phyloP scores from a whole-genome alignment of 371 early-diverging fungal genomes.

The Mucor circinelloides region DNA sequence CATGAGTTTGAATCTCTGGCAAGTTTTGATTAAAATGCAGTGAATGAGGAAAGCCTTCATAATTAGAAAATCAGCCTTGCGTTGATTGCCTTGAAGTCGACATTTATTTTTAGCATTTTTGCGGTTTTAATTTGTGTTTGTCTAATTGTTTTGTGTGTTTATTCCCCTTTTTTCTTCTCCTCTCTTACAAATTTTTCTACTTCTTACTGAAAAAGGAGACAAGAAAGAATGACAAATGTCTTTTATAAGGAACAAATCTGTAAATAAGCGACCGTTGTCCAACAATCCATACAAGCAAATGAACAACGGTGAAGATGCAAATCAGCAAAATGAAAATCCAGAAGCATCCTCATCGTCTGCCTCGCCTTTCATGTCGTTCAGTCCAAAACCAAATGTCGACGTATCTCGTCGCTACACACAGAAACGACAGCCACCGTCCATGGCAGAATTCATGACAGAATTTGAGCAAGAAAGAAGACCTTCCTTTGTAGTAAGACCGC shows the following conservation, averaged over 20 bases:
- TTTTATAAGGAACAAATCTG: conserved; percentile 11
- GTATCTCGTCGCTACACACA: conserved; percentile 21
- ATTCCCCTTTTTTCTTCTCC: background rate
- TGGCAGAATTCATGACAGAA: conserved; percentile 26
- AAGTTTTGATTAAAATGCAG: background rate
- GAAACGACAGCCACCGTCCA: conserved; percentile 10
- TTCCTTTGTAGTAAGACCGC: background rate
- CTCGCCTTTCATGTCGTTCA: conserved; percentile 14
- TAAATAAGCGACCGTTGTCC: background rate
- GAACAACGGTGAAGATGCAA: background rate
- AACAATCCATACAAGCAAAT: conserved; percentile 2
- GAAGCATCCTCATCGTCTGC: background rate
- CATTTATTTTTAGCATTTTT: background rate
- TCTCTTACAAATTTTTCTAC: background rate
- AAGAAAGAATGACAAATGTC: conserved; percentile 14
- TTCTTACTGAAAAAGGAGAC: background rate
- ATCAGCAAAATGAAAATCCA: background rate
- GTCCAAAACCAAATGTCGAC: conserved; percentile 7
- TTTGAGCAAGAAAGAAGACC: conserved; percentile 27
- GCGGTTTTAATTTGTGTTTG: background rate
- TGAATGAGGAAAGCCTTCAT: background rate
- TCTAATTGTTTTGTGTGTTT: background rate
- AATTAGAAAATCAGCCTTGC: background rate
- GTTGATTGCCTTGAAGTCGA: background rate
- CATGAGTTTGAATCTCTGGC: background rate